Evolutionary conservation across 768 basidiomycete species (phyloP).

Genomic region (Mycena pura): DNA sequence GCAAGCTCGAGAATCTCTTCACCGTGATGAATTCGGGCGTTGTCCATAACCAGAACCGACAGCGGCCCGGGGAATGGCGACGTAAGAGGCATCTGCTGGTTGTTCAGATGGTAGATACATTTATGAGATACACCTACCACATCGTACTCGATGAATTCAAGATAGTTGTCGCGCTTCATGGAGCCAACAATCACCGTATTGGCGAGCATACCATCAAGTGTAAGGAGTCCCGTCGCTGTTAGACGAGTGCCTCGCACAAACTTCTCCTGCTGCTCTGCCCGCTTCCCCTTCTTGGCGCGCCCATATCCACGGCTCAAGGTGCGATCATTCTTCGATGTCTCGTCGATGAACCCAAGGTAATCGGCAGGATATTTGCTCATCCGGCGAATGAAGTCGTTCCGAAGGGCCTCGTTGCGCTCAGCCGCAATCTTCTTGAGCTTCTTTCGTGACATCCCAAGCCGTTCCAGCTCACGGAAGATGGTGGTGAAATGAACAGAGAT

Average conservation of each 20-base stretch:
- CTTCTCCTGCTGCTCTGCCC: constrained; percentile 31
- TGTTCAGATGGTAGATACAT: background rate
- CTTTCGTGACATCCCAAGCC: constrained; percentile 35
- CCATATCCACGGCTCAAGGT: constrained; percentile 29
- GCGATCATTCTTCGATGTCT: constrained; percentile 40
- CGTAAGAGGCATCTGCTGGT: constrained; percentile 30
- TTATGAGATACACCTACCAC: constrained; percentile 31
- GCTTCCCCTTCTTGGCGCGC: constrained; percentile 27
- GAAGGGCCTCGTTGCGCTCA: constrained; percentile 35
- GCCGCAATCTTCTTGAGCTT: constrained; percentile 40
- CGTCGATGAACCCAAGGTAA: constrained; percentile 44
- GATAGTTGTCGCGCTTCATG: constrained; percentile 29
- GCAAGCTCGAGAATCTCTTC: constrained; percentile 34
- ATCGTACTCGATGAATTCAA: constrained; percentile 33
- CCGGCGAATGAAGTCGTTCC: constrained; percentile 31
- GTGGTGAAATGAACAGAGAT: constrained; percentile 42
- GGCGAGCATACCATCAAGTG: constrained; percentile 39
- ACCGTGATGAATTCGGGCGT: constrained; percentile 40
- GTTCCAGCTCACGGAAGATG: constrained; percentile 37
- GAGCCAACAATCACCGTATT: constrained; percentile 37
- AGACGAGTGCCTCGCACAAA: constrained; percentile 39
- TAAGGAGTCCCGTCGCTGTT: constrained; percentile 35
- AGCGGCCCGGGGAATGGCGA: constrained; percentile 35
- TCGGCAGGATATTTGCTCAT: constrained; percentile 39
- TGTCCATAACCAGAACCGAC: constrained; percentile 43